These are phyloP conservation scores for Teratosphaeria zuluensis DNA, from an alignment of 2,329 filamentous ascomycete species.

Conservation along the genomic window DNA sequence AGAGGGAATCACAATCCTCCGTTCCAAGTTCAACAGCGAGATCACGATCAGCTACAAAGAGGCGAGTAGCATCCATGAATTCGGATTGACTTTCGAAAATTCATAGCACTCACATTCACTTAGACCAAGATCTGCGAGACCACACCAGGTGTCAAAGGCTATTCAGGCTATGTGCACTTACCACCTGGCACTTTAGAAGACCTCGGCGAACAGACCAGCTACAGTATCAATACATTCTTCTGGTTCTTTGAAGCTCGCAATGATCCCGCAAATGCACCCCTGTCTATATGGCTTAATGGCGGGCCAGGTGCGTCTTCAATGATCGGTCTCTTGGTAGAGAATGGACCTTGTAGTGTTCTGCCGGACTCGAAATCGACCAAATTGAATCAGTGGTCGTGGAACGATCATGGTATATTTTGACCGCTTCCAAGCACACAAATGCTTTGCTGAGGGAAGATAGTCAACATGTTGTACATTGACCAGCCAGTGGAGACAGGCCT, in stretches of 20 bases:
- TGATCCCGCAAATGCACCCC: constrained; percentile 8
- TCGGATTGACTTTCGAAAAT: neutral
- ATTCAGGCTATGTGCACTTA: constrained; percentile 2
- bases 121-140: constrained; percentile 3
- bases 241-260: constrained; percentile 17
- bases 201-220: constrained; percentile 5
- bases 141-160: neutral
- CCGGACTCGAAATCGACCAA: constrained; percentile 33
- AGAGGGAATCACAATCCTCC: constrained; percentile 3
- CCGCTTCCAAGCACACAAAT: neutral
- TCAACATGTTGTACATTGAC: constrained; percentile 28
- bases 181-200: neutral
- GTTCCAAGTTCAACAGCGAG: constrained; percentile 4
- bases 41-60: constrained; percentile 12
- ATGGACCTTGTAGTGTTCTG: constrained; percentile 34
- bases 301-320: constrained; percentile 39
- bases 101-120: neutral
- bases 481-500: constrained; percentile 45
- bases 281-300: constrained; percentile 39
- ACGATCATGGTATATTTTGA: constrained; percentile 23
- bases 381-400: constrained; percentile 37
- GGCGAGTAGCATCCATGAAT: neutral
- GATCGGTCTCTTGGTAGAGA: constrained; percentile 49
- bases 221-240: constrained; percentile 19
- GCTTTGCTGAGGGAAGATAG: neutral